These are phyloP conservation scores for Leavenworthia alabamica DNA, from an alignment of 345 rosid genomes.

Conservation along the genomic window DNA sequence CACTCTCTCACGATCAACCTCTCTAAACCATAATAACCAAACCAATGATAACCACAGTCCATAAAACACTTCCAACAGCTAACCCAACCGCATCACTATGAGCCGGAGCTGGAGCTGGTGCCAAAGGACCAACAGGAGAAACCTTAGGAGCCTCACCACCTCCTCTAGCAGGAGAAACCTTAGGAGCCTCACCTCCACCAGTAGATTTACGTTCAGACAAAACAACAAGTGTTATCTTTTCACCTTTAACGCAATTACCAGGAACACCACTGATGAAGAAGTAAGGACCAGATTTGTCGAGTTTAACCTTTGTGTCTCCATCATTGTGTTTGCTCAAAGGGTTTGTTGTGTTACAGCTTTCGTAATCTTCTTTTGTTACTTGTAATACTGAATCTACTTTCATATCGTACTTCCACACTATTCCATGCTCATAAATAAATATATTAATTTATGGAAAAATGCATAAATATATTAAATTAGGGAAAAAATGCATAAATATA, in stretches of 20 bases:
- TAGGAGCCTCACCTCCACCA: not conserved
- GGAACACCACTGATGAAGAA: constrained; percentile 60
- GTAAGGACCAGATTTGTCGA: constrained; percentile 40
- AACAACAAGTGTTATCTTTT: constrained; percentile 45
- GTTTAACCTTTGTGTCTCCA: constrained; percentile 37
- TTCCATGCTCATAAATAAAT: no score
- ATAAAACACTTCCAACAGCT: not conserved
- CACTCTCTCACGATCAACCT: not conserved
- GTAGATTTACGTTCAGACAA: constrained; percentile 31
- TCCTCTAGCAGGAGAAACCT: constrained; percentile 13
- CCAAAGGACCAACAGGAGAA: constrained; percentile 3
- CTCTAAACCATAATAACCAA: constrained; percentile 22
- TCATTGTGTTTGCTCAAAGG: constrained; percentile 39
- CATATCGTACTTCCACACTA: constrained; percentile 42
- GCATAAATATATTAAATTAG: no score
- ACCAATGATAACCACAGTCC: constrained; percentile 1
- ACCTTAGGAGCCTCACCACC: constrained; percentile 1
- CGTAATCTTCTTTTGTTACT: constrained; percentile 44
- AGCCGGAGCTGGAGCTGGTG: constrained; percentile 5
- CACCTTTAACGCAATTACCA: constrained; percentile 43
- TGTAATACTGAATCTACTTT: constrained; percentile 48
- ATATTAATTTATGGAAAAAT: no score
- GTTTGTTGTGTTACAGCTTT: constrained; percentile 35
- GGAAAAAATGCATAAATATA: no score
- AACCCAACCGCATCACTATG: constrained; percentile 9